Percentiles rank a stretch among this genome's conserved stretches.
These are phyloP conservation scores for Trametes cinnabarina DNA, from an alignment of 768 basidiomycete species.

Conservation along the genomic window DNA sequence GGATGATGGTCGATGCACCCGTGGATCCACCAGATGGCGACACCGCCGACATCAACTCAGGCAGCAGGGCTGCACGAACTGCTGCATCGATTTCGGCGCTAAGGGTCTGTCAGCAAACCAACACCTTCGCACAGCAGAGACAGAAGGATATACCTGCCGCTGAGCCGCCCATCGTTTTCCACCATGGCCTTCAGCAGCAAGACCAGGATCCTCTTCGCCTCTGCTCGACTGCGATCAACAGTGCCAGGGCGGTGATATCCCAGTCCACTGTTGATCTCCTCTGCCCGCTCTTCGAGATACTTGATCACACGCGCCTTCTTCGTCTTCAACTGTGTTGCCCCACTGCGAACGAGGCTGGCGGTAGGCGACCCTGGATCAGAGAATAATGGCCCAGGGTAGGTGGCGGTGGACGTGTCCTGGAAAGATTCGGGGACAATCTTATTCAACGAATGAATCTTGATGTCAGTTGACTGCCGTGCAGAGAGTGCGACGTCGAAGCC, in stretches of 20 bases:
- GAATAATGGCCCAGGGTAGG: conserved; percentile 87
- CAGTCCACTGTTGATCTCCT: conserved; percentile 75
- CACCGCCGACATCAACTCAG: conserved; percentile 36
- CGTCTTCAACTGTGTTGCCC: conserved; percentile 64
- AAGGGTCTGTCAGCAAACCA: conserved; percentile 14
- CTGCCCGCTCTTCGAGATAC: conserved; percentile 73
- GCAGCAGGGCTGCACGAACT: conserved; percentile 71
- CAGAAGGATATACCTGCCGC: conserved; percentile 66
- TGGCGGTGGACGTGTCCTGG: conserved; percentile 48
- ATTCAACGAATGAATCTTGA: conserved; percentile 66
- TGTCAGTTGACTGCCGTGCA: conserved; percentile 63
- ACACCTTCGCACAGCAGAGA: background rate
- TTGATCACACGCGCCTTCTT: conserved; percentile 78
- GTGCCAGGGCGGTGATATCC: conserved; percentile 60
- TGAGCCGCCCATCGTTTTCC: conserved; percentile 84
- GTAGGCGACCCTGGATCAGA: conserved; percentile 67
- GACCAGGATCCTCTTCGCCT: conserved; percentile 74
- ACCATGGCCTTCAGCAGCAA: conserved; percentile 77
- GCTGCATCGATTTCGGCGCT: conserved; percentile 68
- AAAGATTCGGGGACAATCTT: conserved; percentile 69
- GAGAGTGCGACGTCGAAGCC: conserved; percentile 79
- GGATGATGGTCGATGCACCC: background rate
- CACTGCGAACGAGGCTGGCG: conserved; percentile 65
- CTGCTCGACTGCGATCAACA: conserved; percentile 55
- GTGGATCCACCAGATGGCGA: background rate